Evolutionary conservation across 139 green algal species (phyloP).

Genomic region (Zygnema cylindricum): DNA sequence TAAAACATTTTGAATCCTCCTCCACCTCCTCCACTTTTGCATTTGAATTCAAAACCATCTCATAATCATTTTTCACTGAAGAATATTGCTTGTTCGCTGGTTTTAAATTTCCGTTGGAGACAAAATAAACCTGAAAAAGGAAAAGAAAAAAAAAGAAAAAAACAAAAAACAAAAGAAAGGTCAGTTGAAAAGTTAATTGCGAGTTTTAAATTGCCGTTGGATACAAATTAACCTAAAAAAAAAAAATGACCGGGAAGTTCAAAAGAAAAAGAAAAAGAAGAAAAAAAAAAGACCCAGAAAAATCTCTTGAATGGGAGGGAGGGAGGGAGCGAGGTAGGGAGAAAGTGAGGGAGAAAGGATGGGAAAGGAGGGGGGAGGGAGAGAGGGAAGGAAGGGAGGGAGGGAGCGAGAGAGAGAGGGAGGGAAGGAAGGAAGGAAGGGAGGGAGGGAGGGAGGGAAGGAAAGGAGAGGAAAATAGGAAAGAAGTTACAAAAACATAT

Average conservation of each 20-base stretch:
- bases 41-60: slow-evolving; percentile 83
- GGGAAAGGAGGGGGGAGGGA: too few species aligned
- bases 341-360: too few species aligned
- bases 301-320: too few species aligned
- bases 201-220: background rate
- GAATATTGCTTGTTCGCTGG: slow-evolving; percentile 73
- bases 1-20: slow-evolving; percentile 70
- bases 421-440: too few species aligned
- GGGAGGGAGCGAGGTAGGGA: too few species aligned
- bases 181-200: slow-evolving; percentile 67
- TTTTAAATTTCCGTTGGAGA: slow-evolving; percentile 83
- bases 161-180: slow-evolving; percentile 54
- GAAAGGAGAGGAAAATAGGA: too few species aligned
- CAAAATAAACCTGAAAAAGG: slow-evolving; percentile 49
- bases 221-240: background rate
- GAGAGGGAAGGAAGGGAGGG: too few species aligned
- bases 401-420: too few species aligned
- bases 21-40: slow-evolving; percentile 51
- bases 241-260: background rate
- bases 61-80: slow-evolving; percentile 83
- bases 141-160: slow-evolving; percentile 16
- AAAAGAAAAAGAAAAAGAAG: background rate
- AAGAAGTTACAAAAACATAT: too few species aligned
- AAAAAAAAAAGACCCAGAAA: too few species aligned
- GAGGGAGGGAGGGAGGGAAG: too few species aligned